Base-by-base conservation (phyloP, 805 yeast species). In the Candida morakotiae region DNA sequence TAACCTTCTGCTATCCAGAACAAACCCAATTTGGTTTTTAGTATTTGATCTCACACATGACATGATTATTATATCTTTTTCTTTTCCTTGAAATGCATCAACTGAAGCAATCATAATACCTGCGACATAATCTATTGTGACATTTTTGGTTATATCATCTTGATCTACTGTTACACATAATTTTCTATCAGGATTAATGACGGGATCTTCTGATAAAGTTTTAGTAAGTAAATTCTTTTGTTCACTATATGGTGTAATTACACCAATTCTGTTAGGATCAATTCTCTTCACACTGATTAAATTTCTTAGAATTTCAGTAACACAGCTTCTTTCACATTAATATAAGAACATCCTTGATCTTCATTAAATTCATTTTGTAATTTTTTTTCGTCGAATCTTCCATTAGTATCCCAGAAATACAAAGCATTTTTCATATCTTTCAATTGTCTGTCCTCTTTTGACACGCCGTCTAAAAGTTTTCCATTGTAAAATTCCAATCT, bases 1-100 rank as follows among this genome's bases (percentile, higher is more conserved):
- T 54, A 87, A 58, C 63, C 96, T 81, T 53, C 95, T 72, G 13
- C 87, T 84, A 49, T 87, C 95, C 43, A 79, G 75, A 56, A 87
- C 69, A 60, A 87, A 87, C 5, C 96, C 96, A 48, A 87, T 83
- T 7, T 76, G 73, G 43, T 79, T 81, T 37, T 69, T 71, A 20
- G 78, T 80, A 54, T 87, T 87, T 20, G 94, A 83, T 43, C 79
- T 56, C 18, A 73, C 79, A 50, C 77, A 71, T 5, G 77, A 71
- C 45, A 73, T 54, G 26, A 74, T 62, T 28, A 74, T 58, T 47
- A 66, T 71, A 42, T 73, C 73, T 48, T 73, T 73, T 46, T 74
- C 79, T 40, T 80, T 62, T 19, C 81, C 81, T 49, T 75, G 81
- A 21, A 21, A 21, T 7, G 23, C 23, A 9, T 21, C 23, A 21